Evolutionary conservation across 2,329 filamentous ascomycete species (phyloP), one percentile per base, ranked within the genome.

Genomic region (Diaporthe ilicicola): DNA sequence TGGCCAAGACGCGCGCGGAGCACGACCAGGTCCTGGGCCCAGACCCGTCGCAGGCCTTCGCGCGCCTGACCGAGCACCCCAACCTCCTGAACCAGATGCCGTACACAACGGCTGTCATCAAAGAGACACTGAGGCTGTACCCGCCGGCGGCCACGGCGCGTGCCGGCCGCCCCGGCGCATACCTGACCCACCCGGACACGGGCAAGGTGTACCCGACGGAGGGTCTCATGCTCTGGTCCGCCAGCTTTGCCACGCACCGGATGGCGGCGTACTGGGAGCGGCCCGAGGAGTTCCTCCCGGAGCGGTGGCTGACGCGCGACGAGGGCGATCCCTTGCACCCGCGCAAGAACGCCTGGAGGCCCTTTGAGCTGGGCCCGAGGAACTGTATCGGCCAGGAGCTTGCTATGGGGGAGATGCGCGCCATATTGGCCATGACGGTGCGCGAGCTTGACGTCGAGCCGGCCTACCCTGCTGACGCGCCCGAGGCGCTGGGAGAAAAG

Each of bases 31-130:
- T 81, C 1, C 74, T 81, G 0, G 78, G 77, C 0, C 61, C 66
- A 1, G 71, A 75, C 17, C 50, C 82, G 8, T 75, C 79, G 2
- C 74, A 78, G 5, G 77, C 79, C 7, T 77, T 79, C 0, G 81
- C 81, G 27, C 74, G 75, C 0, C 75, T 84, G n/a, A 77, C 84
- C 5, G 77, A 80, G n/a, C 76, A 84, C 10, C 84, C 86, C 0
- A 77, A 81, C 37, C 79, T 84, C 4, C 79, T 90, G 59, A 86
- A 86, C 73, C 78, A 83, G 9, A 79, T 90, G 9, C 79, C 81
- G 0, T 90, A 88, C 74, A 87, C 86, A 0, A 80, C 79, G 3
- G 87, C 85, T 15, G 82, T 88, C 4, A 82, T 89, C 70, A 87
- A 87, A 70, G 89, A 91, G 76, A 79, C 83, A 0, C 79, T 90